These are phyloP conservation scores for Furcasterigmium furcatum DNA, from an alignment of 2,329 filamentous ascomycete species.

Conservation along the genomic window DNA sequence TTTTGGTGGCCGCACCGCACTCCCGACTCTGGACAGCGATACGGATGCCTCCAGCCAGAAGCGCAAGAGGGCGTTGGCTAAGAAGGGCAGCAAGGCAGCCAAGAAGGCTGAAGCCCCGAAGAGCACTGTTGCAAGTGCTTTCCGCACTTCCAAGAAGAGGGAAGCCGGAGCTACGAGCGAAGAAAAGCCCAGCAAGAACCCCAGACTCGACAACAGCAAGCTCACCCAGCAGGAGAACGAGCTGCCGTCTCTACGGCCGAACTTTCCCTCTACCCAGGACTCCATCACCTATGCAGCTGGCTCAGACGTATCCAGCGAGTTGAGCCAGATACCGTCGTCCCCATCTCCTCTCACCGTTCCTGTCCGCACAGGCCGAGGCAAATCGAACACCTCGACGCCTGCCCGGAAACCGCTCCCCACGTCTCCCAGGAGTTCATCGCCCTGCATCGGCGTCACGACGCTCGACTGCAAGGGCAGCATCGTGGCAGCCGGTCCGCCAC, in stretches of 20 bases:
- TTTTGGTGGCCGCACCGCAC: conserved; percentile 26
- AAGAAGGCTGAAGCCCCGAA: conserved; percentile 26
- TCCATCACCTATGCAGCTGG: background rate
- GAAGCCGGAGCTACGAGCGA: conserved; percentile 14
- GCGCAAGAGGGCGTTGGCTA: conserved; percentile 18
- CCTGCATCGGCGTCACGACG: conserved; percentile 1
- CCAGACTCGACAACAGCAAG: background rate
- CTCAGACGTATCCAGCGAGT: background rate
- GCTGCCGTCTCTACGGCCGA: conserved; percentile 20
- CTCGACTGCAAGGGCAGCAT: conserved; percentile 3
- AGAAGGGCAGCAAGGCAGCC: conserved; percentile 29
- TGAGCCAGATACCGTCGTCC: background rate
- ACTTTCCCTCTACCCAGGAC: conserved; percentile 11
- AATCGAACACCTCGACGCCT: background rate
- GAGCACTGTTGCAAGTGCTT: conserved; percentile 34
- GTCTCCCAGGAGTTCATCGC: conserved; percentile 5
- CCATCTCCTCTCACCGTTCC: background rate
- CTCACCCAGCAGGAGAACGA: conserved; percentile 1
- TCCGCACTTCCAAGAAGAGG: conserved; percentile 40
- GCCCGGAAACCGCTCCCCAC: background rate
- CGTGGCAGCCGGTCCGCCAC: conserved; percentile 1
- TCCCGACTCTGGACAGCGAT: conserved; percentile 6
- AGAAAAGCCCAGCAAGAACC: conserved; percentile 6
- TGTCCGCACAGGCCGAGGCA: background rate
- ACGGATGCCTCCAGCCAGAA: conserved; percentile 22